Evolutionary conservation across 345 rosid genomes (phyloP).

Genomic region (Brassica incana): DNA sequence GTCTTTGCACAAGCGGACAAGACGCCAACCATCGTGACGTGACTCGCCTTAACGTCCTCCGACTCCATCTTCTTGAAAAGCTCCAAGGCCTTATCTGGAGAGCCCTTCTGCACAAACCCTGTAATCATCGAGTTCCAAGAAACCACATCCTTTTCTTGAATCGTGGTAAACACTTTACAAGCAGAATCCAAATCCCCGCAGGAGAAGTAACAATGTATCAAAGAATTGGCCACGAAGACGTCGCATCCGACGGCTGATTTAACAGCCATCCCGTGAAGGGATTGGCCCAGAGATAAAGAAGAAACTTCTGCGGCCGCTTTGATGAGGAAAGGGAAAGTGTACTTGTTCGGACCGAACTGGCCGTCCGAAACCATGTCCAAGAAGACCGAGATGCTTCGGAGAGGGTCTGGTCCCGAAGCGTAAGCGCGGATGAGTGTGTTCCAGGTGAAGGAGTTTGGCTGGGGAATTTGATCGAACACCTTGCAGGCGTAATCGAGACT

Average conservation of each 20-base stretch:
- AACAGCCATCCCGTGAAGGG: slow-evolving; percentile 63
- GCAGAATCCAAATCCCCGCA: slow-evolving; percentile 63
- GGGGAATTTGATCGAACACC: slow-evolving; percentile 70
- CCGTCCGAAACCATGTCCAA: slow-evolving; percentile 51
- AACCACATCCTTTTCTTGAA: slow-evolving; percentile 56
- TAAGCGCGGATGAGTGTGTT: slow-evolving; percentile 69
- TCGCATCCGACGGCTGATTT: slow-evolving; percentile 50
- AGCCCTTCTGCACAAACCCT: slow-evolving; percentile 58
- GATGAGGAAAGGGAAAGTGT: slow-evolving; percentile 66
- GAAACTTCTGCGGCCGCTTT: slow-evolving; percentile 53
- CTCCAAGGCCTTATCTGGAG: slow-evolving; percentile 57
- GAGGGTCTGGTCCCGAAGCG: slow-evolving; percentile 61
- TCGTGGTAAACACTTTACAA: slow-evolving; percentile 50
- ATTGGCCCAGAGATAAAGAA: slow-evolving; percentile 44
- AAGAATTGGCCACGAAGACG: slow-evolving; percentile 54
- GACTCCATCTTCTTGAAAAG: slow-evolving; percentile 53
- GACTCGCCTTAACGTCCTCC: slow-evolving; percentile 57
- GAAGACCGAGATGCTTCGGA: slow-evolving; percentile 46
- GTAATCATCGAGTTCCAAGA: slow-evolving; percentile 82
- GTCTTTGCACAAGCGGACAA: slow-evolving; percentile 60
- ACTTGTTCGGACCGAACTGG: slow-evolving; percentile 52
- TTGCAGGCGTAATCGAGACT: slow-evolving; percentile 64
- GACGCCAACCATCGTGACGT: slow-evolving; percentile 70
- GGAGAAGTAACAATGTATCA: slow-evolving; percentile 61
- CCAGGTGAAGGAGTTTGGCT: slow-evolving; percentile 67